Percentiles rank a stretch among this genome's conserved stretches.
phyloP scores from a whole-genome alignment of 441 rosid genomes.

The Euphorbia schlechtendalii region DNA sequence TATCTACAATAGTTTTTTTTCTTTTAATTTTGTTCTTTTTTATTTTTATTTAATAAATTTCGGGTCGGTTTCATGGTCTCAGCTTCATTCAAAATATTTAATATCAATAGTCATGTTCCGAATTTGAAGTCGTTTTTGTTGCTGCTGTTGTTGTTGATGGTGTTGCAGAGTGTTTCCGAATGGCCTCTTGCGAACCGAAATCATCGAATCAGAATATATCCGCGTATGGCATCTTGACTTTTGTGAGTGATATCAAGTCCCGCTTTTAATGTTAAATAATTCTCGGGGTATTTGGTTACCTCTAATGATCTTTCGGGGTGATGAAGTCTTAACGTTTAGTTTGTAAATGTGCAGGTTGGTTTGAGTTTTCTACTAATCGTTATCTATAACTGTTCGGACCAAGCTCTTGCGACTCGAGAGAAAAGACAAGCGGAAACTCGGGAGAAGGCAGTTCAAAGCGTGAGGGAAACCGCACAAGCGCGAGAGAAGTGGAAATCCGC shows the following conservation, averaged over 20 bases:
- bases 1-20: too few relatives aligned
- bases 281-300: too few relatives aligned
- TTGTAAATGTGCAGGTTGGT: constrained; percentile 48
- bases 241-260: constrained; percentile 80
- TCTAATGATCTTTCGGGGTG: too few relatives aligned
- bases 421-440: constrained; percentile 75
- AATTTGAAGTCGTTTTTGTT: neutral
- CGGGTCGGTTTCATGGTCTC: too few relatives aligned
- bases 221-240: constrained; percentile 78
- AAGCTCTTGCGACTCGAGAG: constrained; percentile 84
- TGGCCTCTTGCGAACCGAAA: constrained; percentile 67
- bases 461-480: constrained; percentile 65
- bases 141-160: too few relatives aligned
- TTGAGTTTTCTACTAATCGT: constrained; percentile 61
- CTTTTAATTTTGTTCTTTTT: too few relatives aligned
- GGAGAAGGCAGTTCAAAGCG: constrained; percentile 75
- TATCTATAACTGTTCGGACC: constrained; percentile 93
- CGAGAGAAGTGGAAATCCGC: constrained; percentile 90
- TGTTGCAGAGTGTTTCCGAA: constrained; percentile 62
- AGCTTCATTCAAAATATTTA: too few relatives aligned
- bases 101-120: neutral
- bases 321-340: neutral
- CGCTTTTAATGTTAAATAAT: too few relatives aligned
- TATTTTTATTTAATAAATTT: too few relatives aligned
- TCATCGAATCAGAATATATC: constrained; percentile 84